Evolutionary conservation across 257 asterid genomes (phyloP).

Genomic region (Salvia splendens): DNA sequence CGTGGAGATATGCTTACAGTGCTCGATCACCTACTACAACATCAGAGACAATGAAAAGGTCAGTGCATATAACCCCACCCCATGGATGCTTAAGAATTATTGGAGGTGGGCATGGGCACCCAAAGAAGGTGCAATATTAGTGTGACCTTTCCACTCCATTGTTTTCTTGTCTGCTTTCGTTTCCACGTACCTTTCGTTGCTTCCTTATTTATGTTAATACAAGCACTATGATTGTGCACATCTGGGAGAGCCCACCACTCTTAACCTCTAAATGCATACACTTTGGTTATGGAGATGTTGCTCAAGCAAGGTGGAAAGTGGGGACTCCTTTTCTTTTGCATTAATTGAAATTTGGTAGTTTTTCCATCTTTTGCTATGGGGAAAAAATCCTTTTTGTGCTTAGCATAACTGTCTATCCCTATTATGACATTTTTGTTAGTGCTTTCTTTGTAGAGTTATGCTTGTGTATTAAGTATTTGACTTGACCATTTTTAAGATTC

Average conservation of each 20-base stretch:
- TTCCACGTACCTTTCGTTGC: slow-evolving; percentile 26
- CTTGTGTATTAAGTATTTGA: neutral
- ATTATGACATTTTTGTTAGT: slow-evolving; percentile 4
- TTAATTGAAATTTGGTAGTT: neutral
- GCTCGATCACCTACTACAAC: neutral
- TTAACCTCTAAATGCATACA: neutral
- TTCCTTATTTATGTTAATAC: slow-evolving; percentile 25
- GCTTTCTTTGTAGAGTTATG: slow-evolving; percentile 15
- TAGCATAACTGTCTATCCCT: slow-evolving; percentile 3
- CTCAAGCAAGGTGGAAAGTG: slow-evolving; percentile 14
- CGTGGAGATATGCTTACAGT: neutral
- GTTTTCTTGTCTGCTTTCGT: slow-evolving; percentile 22
- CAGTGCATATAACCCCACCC: slow-evolving; percentile 10
- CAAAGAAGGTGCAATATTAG: slow-evolving; percentile 13
- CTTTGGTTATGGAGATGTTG: neutral
- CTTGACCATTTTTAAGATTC: neutral
- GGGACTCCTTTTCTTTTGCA: slow-evolving; percentile 8
- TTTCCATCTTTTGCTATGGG: slow-evolving; percentile 9
- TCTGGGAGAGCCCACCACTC: slow-evolving; percentile 25
- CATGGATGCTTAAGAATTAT: slow-evolving; percentile 9
- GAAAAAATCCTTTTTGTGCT: neutral
- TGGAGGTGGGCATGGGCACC: slow-evolving; percentile 25
- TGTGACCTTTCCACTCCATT: slow-evolving; percentile 32
- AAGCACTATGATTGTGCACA: slow-evolving; percentile 25
- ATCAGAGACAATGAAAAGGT: slow-evolving; percentile 9